Evolutionary conservation across 225 moss, liverwort and hornwort species (phyloP).

Genomic region (Polytrichum commune): DNA sequence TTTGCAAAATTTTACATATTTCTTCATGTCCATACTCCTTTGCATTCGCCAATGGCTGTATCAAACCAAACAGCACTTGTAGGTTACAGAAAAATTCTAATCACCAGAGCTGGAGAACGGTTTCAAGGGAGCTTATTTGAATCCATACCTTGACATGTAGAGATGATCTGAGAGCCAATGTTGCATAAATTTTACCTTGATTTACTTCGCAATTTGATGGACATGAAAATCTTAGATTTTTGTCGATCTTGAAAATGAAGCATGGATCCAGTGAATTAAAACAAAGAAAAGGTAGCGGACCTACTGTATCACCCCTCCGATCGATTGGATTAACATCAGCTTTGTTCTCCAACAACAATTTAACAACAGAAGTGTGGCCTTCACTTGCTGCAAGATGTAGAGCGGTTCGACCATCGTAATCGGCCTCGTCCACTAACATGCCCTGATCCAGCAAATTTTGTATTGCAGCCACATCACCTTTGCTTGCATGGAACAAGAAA

Average conservation of each 20-base stretch:
- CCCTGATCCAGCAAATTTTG: slow-evolving; percentile 55
- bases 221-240: too few species aligned
- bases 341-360: slow-evolving; percentile 46
- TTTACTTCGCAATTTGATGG: too few species aligned
- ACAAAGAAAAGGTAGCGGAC: slow-evolving; percentile 18
- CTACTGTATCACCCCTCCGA: slow-evolving; percentile 89
- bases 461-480: slow-evolving; percentile 49
- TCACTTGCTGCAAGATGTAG: slow-evolving; percentile 90
- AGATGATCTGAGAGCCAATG: too few species aligned
- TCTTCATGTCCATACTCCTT: slow-evolving; percentile 75
- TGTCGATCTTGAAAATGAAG: background rate
- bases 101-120: too few species aligned
- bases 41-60: slow-evolving; percentile 81
- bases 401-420: slow-evolving; percentile 89
- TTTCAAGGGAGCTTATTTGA: too few species aligned
- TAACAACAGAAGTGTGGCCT: slow-evolving; percentile 50
- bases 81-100: too few species aligned
- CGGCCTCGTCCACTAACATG: slow-evolving; percentile 61
- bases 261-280: background rate
- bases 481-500: slow-evolving; percentile 66
- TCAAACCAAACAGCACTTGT: slow-evolving; percentile 15
- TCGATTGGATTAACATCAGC: slow-evolving; percentile 78
- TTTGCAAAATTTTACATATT: slow-evolving; percentile 64
- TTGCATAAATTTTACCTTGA: too few species aligned
- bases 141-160: too few species aligned